Evolutionary conservation across 1,284 basidiomycete species (phyloP), one percentile per base, ranked within the genome.

Genomic region (Ganoderma leucocontextum): DNA sequence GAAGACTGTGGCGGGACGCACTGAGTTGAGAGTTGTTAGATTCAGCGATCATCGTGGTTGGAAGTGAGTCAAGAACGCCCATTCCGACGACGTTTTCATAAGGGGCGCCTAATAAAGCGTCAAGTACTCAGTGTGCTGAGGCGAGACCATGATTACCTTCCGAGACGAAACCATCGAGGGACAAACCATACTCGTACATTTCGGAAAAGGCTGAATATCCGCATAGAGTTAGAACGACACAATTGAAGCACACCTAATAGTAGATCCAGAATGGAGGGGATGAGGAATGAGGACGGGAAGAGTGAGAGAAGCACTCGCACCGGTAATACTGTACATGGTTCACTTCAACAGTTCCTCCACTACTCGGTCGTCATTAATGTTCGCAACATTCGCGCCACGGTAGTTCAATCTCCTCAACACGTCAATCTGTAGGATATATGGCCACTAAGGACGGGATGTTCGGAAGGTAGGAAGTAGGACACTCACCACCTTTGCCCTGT

Each of bases 381-480:
- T 88, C 42, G 82, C 78, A 53, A 86, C 85, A 74, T 92, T 91
- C 35, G 84, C 82, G 15, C 95, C 97, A 22, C 97, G 90, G 82
- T 99, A 99, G 81, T 99, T 98, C 79, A 98, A 80, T 74, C 92
- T 87, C 75, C 93, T 90, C 70, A 98, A 85, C 12, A 93, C 92
- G 72, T 96, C 92, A 71, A 97, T 95, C 94, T 95, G 73, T n/a
- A 60, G 58, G 41, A 35, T 69, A 22, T 52, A 22, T 13, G 49
- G 9, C 8, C 8, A 39, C 13, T 41, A 12, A 42, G 58, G 38
- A n/a, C 8, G 12, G 12, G 19, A 13, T 1, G 7, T 3, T 10
- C n/a, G 39, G 38, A 29, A 22, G 10, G 39, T 10, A 29, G 8
- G 22, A 52, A n/a, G 44, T 15, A 44, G 15, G 44, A 2, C 39